These are phyloP conservation scores for Cotoneaster glaucophyllus DNA, from an alignment of 306 rosid species.

Conservation along the genomic window DNA sequence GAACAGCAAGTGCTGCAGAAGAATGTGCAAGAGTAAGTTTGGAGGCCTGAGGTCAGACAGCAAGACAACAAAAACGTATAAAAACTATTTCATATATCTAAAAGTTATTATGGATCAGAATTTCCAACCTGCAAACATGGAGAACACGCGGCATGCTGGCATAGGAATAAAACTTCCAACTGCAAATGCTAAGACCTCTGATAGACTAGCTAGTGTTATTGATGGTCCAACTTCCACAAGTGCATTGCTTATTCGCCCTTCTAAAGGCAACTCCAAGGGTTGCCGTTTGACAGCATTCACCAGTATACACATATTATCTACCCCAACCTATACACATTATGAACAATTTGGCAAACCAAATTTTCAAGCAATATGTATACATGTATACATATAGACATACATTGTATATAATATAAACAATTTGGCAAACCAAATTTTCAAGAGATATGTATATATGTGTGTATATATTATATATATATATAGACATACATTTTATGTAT, in stretches of 20 bases:
- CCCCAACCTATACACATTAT: slow-evolving; percentile 47
- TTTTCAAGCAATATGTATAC: no score
- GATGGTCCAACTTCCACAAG: slow-evolving; percentile 99
- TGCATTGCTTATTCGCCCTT: slow-evolving; percentile 87
- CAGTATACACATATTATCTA: slow-evolving; percentile 96
- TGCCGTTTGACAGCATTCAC: slow-evolving; percentile 97
- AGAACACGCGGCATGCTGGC: slow-evolving; percentile 99
- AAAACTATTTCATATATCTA: slow-evolving; percentile 10
- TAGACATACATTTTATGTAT: neutral
- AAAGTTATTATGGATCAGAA: neutral
- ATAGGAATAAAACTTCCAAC: slow-evolving; percentile 96
- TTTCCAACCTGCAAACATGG: slow-evolving; percentile 92
- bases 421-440: neutral
- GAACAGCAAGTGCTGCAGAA: slow-evolving; percentile 88
- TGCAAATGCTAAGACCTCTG: slow-evolving; percentile 96
- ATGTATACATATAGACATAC: neutral
- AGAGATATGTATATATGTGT: no score
- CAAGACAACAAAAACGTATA: slow-evolving; percentile 9
- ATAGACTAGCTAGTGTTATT: slow-evolving; percentile 87
- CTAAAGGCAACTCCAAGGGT: slow-evolving; percentile 72
- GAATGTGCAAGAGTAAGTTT: slow-evolving; percentile 26
- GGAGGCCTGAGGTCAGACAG: slow-evolving; percentile 7
- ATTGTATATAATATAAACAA: neutral
- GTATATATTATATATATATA: no score
- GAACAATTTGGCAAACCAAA: neutral